Percentiles rank a stretch among this genome's conserved stretches.
Evolutionary conservation across 495 filamentous ascomycete species (phyloP).

Genomic region (Chaetomium fimeti): DNA sequence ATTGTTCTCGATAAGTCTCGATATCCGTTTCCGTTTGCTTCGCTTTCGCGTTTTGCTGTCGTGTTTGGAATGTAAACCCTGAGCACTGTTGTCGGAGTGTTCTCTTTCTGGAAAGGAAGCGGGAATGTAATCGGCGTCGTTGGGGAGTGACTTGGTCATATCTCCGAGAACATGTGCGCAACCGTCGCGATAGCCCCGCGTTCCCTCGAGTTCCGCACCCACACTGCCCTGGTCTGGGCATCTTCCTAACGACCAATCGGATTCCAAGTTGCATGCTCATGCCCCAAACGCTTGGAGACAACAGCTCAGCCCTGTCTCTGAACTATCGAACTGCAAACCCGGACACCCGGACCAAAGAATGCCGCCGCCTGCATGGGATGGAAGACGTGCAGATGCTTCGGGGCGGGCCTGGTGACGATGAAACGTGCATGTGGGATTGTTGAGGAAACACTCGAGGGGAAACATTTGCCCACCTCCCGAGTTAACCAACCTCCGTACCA

Average conservation of each 20-base stretch:
- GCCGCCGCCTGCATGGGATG: neutral
- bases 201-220: neutral
- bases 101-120: no score
- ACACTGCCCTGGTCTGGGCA: conserved; percentile 2
- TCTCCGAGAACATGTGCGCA: conserved; percentile 16
- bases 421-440: no score
- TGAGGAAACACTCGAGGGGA: no score
- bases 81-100: neutral
- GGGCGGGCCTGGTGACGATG: no score
- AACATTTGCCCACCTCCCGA: no score
- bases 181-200: conserved; percentile 22
- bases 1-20: neutral
- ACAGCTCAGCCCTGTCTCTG: neutral
- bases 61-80: neutral
- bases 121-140: neutral
- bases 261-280: conserved; percentile 16
- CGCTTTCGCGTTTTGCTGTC: neutral
- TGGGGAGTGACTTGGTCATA: neutral
- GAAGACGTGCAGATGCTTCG: neutral
- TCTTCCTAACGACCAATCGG: conserved; percentile 23
- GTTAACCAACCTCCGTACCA: no score
- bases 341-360: neutral
- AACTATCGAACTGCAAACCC: neutral
- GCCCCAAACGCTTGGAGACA: conserved; percentile 20
- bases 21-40: neutral